Evolutionary conservation across 352 stramenopile species (phyloP).

Genomic region (Pythium phragmiticola): DNA sequence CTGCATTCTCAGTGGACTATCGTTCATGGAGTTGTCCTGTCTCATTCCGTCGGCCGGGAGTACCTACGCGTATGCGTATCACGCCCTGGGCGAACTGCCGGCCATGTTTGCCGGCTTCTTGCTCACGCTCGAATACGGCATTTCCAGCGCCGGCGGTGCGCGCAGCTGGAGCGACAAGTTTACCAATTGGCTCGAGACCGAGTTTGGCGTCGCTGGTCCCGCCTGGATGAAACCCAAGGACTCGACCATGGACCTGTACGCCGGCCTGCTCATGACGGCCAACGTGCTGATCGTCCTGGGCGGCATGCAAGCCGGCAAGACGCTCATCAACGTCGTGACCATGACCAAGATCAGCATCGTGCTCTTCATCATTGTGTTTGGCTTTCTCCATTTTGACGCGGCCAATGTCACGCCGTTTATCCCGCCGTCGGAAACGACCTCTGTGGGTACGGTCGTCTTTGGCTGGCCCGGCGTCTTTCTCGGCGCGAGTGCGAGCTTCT

Average conservation of each 20-base stretch:
- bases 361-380: constrained; percentile 90
- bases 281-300: constrained; percentile 71
- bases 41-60: constrained; percentile 87
- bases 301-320: constrained; percentile 88
- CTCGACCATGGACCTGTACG: constrained; percentile 66
- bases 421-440: constrained; percentile 35
- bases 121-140: constrained; percentile 93
- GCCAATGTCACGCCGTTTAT: constrained; percentile 88
- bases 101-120: constrained; percentile 88
- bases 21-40: constrained; percentile 90
- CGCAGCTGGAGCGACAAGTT: constrained; percentile 95
- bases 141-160: constrained; percentile 89
- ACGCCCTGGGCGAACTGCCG: constrained; percentile 91
- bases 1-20: constrained; percentile 80
- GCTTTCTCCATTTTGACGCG: constrained; percentile 76
- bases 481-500: constrained; percentile 93
- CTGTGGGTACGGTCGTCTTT: constrained; percentile 42
- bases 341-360: constrained; percentile 91
- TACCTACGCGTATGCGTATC: constrained; percentile 94
- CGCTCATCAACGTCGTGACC: constrained; percentile 89
- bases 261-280: constrained; percentile 69
- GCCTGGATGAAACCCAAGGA: constrained; percentile 70
- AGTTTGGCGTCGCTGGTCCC: constrained; percentile 45
- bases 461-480: constrained; percentile 83
- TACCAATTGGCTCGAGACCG: constrained; percentile 65